Evolutionary conservation across 164 flowering plant genomes (phyloP).

Genomic region (Hamamelis virginiana): DNA sequence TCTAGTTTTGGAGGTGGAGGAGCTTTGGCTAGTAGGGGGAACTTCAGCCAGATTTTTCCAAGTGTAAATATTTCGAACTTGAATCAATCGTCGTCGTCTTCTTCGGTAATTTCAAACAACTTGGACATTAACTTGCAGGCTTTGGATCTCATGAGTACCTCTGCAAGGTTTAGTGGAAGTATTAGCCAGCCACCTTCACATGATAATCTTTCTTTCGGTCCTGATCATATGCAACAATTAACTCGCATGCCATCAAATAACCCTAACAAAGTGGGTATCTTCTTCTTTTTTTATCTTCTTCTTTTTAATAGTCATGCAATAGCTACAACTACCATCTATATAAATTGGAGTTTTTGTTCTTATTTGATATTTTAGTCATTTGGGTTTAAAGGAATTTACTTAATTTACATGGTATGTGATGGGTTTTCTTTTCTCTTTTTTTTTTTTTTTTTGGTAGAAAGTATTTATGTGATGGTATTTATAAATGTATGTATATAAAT

Average conservation of each 20-base stretch:
- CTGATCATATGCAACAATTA: constrained; percentile 42
- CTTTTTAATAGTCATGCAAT: neutral
- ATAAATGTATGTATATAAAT: too few species aligned
- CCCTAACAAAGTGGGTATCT: constrained; percentile 39
- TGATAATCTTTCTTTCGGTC: constrained; percentile 29
- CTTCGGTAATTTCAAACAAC: constrained; percentile 26
- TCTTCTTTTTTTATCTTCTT: neutral
- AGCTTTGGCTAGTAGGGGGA: constrained; percentile 24
- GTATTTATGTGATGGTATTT: too few species aligned
- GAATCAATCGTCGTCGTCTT: constrained; percentile 16
- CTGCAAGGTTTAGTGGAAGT: constrained; percentile 39
- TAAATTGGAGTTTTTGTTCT: neutral
- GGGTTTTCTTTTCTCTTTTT: too few species aligned
- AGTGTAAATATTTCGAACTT: constrained; percentile 49
- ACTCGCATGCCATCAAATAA: constrained; percentile 30
- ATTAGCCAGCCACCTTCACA: constrained; percentile 25
- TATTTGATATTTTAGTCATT: too few species aligned
- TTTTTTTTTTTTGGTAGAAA: too few species aligned
- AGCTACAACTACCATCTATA: neutral
- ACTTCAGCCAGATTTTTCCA: constrained; percentile 63
- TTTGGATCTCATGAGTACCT: constrained; percentile 53
- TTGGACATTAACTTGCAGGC: constrained; percentile 54
- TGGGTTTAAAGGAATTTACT: too few species aligned
- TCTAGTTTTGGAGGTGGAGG: constrained; percentile 17
- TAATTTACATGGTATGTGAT: too few species aligned